These are phyloP conservation scores for Phalaenopsis hybrid DNA, from an alignment of 116 monocot species.

Conservation along the genomic window DNA sequence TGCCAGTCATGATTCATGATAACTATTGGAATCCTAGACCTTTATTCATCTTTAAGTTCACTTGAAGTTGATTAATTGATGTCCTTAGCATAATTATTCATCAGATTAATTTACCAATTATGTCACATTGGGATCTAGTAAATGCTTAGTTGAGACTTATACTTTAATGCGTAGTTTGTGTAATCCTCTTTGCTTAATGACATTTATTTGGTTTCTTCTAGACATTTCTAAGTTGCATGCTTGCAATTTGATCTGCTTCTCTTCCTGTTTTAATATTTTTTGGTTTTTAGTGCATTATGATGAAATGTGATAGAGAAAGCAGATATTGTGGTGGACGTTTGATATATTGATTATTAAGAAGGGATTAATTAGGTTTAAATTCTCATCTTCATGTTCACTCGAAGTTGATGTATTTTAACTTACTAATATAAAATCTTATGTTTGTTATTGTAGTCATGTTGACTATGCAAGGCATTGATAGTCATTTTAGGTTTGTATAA, in stretches of 20 bases:
- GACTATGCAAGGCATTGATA: too few relatives aligned
- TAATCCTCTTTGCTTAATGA: neutral
- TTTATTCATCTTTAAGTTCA: too few relatives aligned
- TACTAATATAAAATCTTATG: too few relatives aligned
- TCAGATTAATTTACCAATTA: neutral
- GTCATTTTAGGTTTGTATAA: too few relatives aligned
- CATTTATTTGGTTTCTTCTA: neutral
- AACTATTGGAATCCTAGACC: too few relatives aligned
- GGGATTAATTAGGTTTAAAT: neutral
- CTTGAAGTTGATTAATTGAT: neutral
- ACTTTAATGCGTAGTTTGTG: neutral
- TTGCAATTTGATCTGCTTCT: neutral
- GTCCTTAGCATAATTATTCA: neutral
- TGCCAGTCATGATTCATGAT: too few relatives aligned
- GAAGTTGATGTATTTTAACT: too few relatives aligned
- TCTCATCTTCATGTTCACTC: too few relatives aligned
- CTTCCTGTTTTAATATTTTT: neutral
- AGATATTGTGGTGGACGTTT: neutral
- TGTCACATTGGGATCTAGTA: neutral
- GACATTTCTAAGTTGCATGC: slow-evolving; percentile 3
- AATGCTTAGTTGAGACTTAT: neutral
- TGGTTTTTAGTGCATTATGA: neutral
- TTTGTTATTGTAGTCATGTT: too few relatives aligned
- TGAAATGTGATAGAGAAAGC: neutral
- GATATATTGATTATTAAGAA: neutral